These are phyloP conservation scores for Terfezia boudieri DNA, from an alignment of 495 filamentous ascomycete species.

Conservation along the genomic window DNA sequence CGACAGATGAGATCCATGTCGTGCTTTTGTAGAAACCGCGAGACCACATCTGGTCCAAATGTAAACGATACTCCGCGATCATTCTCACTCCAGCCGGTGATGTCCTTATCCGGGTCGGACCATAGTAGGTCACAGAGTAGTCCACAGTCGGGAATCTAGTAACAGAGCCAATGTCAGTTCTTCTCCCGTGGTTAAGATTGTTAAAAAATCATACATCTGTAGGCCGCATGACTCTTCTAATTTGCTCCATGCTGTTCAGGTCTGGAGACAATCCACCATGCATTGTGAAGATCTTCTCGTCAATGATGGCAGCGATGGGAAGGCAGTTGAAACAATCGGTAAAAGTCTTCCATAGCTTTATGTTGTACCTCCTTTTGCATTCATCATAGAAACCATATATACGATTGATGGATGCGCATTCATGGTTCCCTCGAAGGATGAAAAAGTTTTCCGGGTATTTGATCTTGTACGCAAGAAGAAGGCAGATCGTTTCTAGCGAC, in stretches of 20 bases:
- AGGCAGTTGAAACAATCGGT: slow-evolving; percentile 99
- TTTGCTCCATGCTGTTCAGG: slow-evolving; percentile 99
- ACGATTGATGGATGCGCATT: slow-evolving; percentile 98
- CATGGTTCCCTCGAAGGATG: slow-evolving; percentile 93
- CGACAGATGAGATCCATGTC: slow-evolving; percentile 99
- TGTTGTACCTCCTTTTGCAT: slow-evolving; percentile 98
- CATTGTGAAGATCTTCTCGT: slow-evolving; percentile 99
- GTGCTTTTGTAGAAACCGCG: slow-evolving; percentile 95
- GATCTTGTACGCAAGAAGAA: slow-evolving; percentile 97
- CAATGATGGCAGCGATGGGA: slow-evolving; percentile 98
- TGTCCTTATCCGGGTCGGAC: slow-evolving; percentile 99
- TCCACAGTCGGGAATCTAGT: slow-evolving; percentile 91
- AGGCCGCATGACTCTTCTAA: slow-evolving; percentile 92
- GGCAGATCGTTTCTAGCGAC: slow-evolving; percentile 96
- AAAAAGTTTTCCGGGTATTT: slow-evolving; percentile 99
- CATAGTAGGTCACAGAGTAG: slow-evolving; percentile 92
- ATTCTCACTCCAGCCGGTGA: slow-evolving; percentile 99
- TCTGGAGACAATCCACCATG: slow-evolving; percentile 94
- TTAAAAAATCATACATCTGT: slow-evolving; percentile 58
- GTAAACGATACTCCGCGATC: slow-evolving; percentile 97
- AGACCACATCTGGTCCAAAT: slow-evolving; percentile 96
- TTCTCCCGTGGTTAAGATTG: slow-evolving; percentile 4
- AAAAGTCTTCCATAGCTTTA: slow-evolving; percentile 99
- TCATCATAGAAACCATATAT: slow-evolving; percentile 99
- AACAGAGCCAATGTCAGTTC: slow-evolving; percentile 18